Evolutionary conservation across 129 eudicot genomes (phyloP).

Genomic region (Calendula officinalis): DNA sequence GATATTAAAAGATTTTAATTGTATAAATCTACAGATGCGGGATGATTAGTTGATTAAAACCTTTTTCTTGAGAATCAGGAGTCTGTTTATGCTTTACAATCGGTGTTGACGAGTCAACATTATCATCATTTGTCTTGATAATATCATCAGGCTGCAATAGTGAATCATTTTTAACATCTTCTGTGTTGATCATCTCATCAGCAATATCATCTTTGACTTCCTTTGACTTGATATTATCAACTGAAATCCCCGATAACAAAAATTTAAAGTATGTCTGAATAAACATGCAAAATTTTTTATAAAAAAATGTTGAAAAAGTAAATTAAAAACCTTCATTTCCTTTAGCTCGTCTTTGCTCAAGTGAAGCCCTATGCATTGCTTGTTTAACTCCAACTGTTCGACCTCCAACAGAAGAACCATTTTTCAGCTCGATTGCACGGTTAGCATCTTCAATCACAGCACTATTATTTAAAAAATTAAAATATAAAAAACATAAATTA

Average conservation of each 20-base stretch:
- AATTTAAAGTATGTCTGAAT: not conserved
- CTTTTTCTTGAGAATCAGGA: constrained; percentile 36
- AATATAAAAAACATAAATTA: constrained; percentile 1
- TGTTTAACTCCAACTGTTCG: constrained; percentile 83
- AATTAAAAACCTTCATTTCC: constrained; percentile 58
- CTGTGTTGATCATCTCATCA: constrained; percentile 23
- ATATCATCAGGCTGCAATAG: constrained; percentile 20
- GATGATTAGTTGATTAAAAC: constrained; percentile 25
- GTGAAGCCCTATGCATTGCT: constrained; percentile 81
- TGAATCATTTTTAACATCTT: constrained; percentile 23
- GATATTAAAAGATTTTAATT: constrained; percentile 3
- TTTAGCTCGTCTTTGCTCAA: constrained; percentile 78
- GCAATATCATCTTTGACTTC: constrained; percentile 16
- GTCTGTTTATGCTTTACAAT: constrained; percentile 29
- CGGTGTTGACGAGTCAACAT: constrained; percentile 31
- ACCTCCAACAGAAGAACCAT: constrained; percentile 76
- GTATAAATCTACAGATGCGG: not conserved
- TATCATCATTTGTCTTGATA: constrained; percentile 22
- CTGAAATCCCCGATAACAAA: constrained; percentile 9
- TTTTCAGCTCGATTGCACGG: constrained; percentile 89
- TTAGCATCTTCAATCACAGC: constrained; percentile 82
- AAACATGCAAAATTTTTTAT: not conserved
- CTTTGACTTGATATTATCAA: constrained; percentile 28
- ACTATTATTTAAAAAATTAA: constrained; percentile 25
- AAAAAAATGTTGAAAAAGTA: not conserved